Conservation (phyloP, 129 eudicot genomes). For the Lonicera japonica region DNA sequence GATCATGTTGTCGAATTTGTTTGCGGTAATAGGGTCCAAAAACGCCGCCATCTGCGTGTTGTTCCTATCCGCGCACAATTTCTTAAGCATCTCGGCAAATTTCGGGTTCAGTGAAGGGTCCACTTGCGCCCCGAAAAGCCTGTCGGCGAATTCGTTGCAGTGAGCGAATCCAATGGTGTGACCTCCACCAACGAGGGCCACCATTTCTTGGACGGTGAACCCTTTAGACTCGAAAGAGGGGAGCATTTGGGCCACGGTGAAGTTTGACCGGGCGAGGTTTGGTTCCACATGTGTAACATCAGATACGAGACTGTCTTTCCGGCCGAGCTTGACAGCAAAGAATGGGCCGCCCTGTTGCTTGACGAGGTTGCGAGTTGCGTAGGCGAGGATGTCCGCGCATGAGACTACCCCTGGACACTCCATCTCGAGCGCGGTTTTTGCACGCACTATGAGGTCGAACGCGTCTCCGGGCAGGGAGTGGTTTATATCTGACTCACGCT, state of each 20-base stretch:
- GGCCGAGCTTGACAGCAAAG: constrained; percentile 39
- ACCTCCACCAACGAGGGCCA: constrained; percentile 52
- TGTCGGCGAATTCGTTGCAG: constrained; percentile 47
- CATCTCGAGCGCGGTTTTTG: constrained; percentile 53
- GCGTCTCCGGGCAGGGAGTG: constrained; percentile 56
- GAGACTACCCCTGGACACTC: constrained; percentile 61
- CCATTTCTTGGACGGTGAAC: constrained; percentile 45
- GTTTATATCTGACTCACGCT: constrained; percentile 50
- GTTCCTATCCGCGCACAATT: constrained; percentile 36
- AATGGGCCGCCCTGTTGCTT: constrained; percentile 52
- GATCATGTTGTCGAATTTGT: constrained; percentile 54
- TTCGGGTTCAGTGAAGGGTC: constrained; percentile 52
- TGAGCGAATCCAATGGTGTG: constrained; percentile 65
- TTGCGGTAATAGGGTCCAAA: constrained; percentile 52
- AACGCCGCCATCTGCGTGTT: constrained; percentile 47
- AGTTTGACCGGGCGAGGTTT: constrained; percentile 32
- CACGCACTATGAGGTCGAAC: constrained; percentile 44
- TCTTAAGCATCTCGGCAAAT: constrained; percentile 30
- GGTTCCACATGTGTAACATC: constrained; percentile 23
- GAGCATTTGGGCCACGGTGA: constrained; percentile 32
- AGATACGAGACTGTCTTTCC: constrained; percentile 51
- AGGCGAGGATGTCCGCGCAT: constrained; percentile 52
- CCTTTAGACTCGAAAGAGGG: constrained; percentile 25
- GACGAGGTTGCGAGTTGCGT: constrained; percentile 40
- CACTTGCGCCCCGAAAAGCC: constrained; percentile 31